Evolutionary conservation across 306 rosid species (phyloP), one percentile per base, ranked within the genome.

Genomic region (Cucurbita argyrosperma): DNA sequence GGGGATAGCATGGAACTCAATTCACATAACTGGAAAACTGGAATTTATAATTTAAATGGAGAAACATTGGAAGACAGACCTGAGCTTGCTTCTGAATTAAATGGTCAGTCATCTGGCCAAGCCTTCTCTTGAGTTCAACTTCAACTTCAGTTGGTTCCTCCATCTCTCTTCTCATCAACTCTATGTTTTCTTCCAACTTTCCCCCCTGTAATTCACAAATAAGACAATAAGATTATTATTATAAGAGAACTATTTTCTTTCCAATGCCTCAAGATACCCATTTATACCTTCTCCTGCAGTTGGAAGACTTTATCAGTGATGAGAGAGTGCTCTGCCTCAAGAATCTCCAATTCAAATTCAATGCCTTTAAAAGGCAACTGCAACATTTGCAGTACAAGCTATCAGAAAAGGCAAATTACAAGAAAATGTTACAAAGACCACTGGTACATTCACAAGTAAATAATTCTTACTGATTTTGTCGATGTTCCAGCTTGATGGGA

Each of bases 71-170:
- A 82, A 71, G 76, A 70, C 82, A 67, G 71, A 89, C 99, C 99
- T 94, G 92, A 51, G 95, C 83, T 85, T 94, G 99, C 83, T 87
- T 94, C 77, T 87, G 96, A 81, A 94, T 94, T 83, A 94, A 91
- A 89, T 94, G 97, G 62, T 94, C 97, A 72, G 99, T 94, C 96
- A 94, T 85, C 83, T 88, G 99, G 66, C 80, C 77, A 83, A 94
- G 95, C 87, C 96, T 89, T 79, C 85, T 89, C 87, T 88, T 84
- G 76, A 94, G 89, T 90, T 91, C 96, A 76, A 87, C 69, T 81
- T 94, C 99, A 74, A 91, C 82, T 78, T 89, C 91, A 37, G 96
- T 91, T 61, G 97, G 97, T 62, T 94, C 92, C 84, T 94, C 99
- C 43, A 91, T 84, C 67, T 87, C 99, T 83, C 83, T 94, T 85